Base-by-base conservation (phyloP, 1,284 basidiomycete species). In the Moniliella sp. region DNA sequence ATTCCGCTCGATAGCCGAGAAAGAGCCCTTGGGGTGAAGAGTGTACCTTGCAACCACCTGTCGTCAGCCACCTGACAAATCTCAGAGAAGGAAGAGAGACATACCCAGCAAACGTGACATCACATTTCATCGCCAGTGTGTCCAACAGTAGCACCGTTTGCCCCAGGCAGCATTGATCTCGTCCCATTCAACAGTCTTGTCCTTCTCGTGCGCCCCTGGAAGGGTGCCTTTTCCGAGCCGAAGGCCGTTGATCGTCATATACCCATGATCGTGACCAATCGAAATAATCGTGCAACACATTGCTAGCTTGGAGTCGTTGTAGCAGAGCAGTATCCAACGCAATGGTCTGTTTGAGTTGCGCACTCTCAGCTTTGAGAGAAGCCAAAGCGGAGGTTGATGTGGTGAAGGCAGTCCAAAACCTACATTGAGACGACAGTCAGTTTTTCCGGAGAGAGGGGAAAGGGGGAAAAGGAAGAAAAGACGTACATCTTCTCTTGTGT, bases 261-360 rank as follows among this genome's bases (percentile, higher is more conserved):
- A 94, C 77, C 11, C 79, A 1, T 78, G 78, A 44, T 86, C 81
- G 46, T 93, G 81, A 1, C 86, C 86, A 43, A 99, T 97, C 49
- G 83, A 88, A 60, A 99, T 97, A 83, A 54, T 97, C 91, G 44
- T 88, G 88, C 64, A 93, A 97, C 16, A 97, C 91, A 57, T 97
- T 97, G 3, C 86, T 86, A 27, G 76, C 69, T 53, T 88, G 78
- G 5, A 99, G 68, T 49, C 83, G 76, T 45, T 80, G 77, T 10
- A 86, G 67, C 5, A 75, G 76, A 10, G 41, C 39, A 10, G 34
- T 27, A 14, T 60, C 38, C 60, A 62, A 36, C 36, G 50, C 28
- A 33, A 63, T 30, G 1, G 78, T 75, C 9, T 77, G 74, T 16
- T 73, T 67, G 18, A 83, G 63, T 3, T 76, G 74, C 21, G 74